Evolutionary conservation across 371 early-diverging fungal species (phyloP), one percentile per base, ranked within the genome.

Genomic region (Mucor irregularis): DNA sequence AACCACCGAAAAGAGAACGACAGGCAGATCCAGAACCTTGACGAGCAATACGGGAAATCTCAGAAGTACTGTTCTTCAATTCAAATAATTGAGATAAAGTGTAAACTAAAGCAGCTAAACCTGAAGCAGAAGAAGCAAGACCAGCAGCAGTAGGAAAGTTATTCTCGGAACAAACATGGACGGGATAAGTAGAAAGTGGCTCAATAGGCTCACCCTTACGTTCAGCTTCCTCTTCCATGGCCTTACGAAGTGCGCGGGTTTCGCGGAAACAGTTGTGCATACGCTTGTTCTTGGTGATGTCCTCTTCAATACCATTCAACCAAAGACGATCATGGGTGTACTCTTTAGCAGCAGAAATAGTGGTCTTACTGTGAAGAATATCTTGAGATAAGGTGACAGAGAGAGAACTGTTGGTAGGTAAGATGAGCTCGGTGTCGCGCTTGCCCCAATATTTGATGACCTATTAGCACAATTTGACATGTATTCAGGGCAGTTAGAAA

Each of bases 111-210:
- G 95, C 94, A 19, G 99, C 96, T 49, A 93, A 92, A 4, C 99
- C 99, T 11, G 95, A 93, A 14, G 99, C 99, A 16, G 96, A 96
- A 38, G 97, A 97, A n/a, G 99, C 99, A 34, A 99, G 79, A n/a
- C 99, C 99, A 7, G 98, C 98, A 30, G 98, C 98, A 6, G 99
- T 97, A 19, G 99, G 99, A 71, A 99, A 99, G 83, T 96, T 98
- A 86, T 99, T 99, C 61, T 86, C 91, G 25, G 97, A 96, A 64
- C 88, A 88, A 35, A 97, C 87, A 62, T 90, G 94, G 45, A 97
- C 56, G 28, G 69, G 60, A 66, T 83, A 85, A 24, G 67, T 61
- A 1, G 89, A 86, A 49, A 90, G 68, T 6, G 75, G 76, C 10
- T 72, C 70, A 26, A 77, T 51, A 19, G 65, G 56, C 6, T 59